phyloP scores from a whole-genome alignment of 495 filamentous ascomycete species.

The Astrothelium subdiscretum region DNA sequence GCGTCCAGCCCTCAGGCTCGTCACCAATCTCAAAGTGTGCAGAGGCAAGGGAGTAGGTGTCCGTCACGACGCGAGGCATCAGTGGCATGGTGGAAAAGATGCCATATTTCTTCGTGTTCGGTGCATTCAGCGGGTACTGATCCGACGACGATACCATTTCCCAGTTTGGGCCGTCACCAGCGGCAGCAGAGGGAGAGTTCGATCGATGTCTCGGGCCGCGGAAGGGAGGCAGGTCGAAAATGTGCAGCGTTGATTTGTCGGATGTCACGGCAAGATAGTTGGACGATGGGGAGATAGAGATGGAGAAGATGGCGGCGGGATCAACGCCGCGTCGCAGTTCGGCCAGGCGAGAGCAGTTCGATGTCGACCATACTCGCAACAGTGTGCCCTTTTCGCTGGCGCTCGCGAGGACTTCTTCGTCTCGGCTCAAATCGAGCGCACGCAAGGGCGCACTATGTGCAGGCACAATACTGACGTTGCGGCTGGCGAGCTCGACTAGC shows the following conservation, averaged over 20 bases:
- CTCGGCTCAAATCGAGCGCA: conserved; percentile 67
- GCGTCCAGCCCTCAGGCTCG: conserved; percentile 30
- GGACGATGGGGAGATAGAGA: conserved; percentile 74
- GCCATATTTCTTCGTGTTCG: conserved; percentile 52
- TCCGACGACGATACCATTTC: conserved; percentile 1
- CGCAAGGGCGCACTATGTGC: conserved; percentile 71
- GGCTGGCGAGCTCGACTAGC: conserved; percentile 66
- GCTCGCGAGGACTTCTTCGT: conserved; percentile 76
- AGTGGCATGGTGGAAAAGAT: conserved; percentile 65
- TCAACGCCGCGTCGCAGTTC: conserved; percentile 86
- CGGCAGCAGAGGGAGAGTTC: neutral
- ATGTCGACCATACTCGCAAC: conserved; percentile 69
- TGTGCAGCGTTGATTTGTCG: conserved; percentile 88
- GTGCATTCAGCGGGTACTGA: neutral
- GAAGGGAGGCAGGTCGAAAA: conserved; percentile 60
- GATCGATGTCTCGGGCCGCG: neutral
- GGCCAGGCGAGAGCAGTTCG: conserved; percentile 62
- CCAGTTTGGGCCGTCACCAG: neutral
- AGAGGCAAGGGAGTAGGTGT: conserved; percentile 68
- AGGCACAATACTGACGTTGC: conserved; percentile 87
- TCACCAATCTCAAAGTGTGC: conserved; percentile 70
- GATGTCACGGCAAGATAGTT: conserved; percentile 82
- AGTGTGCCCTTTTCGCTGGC: conserved; percentile 92
- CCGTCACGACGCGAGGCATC: conserved; percentile 69
- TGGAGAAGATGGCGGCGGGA: conserved; percentile 71